Conservation (phyloP, 73 alveolate species). For the Breviolum minutum region DNA sequence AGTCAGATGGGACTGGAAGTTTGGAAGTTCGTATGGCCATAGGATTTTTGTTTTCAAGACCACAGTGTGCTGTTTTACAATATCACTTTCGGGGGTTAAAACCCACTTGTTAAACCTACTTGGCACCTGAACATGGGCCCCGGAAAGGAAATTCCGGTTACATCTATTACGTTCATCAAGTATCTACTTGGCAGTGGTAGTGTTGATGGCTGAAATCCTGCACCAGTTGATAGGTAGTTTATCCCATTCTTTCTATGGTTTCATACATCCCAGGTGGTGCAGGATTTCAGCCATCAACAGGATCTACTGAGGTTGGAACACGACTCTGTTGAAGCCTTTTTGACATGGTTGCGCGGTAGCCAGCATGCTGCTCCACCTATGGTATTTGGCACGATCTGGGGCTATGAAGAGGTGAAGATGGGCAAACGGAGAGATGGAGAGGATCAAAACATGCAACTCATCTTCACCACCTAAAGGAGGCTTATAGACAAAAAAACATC, state of each 20-base stretch:
- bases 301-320: conserved; percentile 32
- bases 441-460: too few relatives aligned
- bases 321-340: background rate
- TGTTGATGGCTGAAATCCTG: too few relatives aligned
- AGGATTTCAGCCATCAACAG: too few relatives aligned
- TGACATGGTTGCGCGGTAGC: conserved; percentile 19
- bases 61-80: too few relatives aligned
- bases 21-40: too few relatives aligned
- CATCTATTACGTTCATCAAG: background rate
- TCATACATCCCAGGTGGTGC: background rate
- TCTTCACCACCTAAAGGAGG: too few relatives aligned
- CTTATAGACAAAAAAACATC: too few relatives aligned
- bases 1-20: too few relatives aligned
- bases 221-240: too few relatives aligned
- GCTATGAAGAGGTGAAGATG: conserved; percentile 37
- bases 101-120: background rate
- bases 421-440: background rate
- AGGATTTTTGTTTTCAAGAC: too few relatives aligned
- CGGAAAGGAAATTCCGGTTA: background rate
- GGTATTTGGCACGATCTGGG: conserved; percentile 70
- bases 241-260: too few relatives aligned
- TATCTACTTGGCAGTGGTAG: background rate
- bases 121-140: background rate
- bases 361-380: conserved; percentile 17
- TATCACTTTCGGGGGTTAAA: too few relatives aligned